Conservation (phyloP, 441 rosid genomes). For the Jatropha multifida region DNA sequence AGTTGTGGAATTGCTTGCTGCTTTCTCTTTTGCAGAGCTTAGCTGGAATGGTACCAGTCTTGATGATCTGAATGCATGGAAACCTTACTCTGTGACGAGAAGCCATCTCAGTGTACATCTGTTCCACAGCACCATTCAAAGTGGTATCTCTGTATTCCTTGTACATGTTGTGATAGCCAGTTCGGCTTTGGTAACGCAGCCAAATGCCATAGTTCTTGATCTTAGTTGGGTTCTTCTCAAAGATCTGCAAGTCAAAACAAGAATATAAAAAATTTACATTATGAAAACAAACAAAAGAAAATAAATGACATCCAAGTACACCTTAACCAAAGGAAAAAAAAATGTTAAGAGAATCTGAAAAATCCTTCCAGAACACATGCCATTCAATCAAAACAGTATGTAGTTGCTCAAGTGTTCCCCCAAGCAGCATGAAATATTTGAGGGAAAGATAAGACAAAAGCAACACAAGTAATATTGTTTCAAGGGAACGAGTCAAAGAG, state of each 20-base stretch:
- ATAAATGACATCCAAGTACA: background rate
- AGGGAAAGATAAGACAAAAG: conserved; percentile 7
- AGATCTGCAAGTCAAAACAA: conserved; percentile 28
- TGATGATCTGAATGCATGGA: conserved; percentile 49
- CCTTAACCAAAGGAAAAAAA: background rate
- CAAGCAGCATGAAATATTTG: background rate
- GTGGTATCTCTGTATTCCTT: conserved; percentile 49
- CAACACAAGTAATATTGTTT: conserved; percentile 29
- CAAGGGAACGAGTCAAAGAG: conserved; percentile 26
- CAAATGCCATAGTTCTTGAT: conserved; percentile 48
- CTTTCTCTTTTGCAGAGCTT: conserved; percentile 51
- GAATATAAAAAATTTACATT: background rate
- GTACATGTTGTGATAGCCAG: conserved; percentile 53
- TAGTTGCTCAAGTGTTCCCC: conserved; percentile 17
- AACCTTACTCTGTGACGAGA: conserved; percentile 52
- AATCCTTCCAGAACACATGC: too few species aligned
- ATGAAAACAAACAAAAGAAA: background rate
- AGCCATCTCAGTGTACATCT: conserved; percentile 54
- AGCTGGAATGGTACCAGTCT: conserved; percentile 43
- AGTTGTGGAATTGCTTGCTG: conserved; percentile 45
- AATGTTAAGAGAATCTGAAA: background rate
- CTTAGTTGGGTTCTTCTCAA: conserved; percentile 45
- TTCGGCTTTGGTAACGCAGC: conserved; percentile 48
- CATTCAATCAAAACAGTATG: background rate
- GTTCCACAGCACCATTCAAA: conserved; percentile 45